Percentiles rank a stretch among this genome's conserved stretches.
phyloP scores from a whole-genome alignment of 2,329 filamentous ascomycete genomes.

The Periconia sp. region DNA sequence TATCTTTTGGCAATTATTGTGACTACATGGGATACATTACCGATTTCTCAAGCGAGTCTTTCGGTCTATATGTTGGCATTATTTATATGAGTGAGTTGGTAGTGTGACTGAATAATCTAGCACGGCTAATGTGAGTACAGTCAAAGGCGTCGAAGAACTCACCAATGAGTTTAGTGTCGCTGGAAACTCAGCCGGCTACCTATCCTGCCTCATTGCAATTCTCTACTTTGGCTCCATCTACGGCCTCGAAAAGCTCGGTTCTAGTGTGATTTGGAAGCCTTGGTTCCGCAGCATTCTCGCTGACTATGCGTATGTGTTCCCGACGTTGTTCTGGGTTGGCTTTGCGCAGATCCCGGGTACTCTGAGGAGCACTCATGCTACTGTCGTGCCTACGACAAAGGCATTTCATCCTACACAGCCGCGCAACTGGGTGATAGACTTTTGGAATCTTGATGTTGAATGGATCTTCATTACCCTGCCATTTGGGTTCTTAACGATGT shows the following conservation, averaged over 20 bases:
- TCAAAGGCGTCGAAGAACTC: slow-evolving; percentile 64
- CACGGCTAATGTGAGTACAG: slow-evolving; percentile 28
- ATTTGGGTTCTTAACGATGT: slow-evolving; percentile 60
- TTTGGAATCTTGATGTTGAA: slow-evolving; percentile 59
- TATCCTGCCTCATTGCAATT: slow-evolving; percentile 58
- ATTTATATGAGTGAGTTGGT: slow-evolving; percentile 58
- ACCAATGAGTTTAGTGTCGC: slow-evolving; percentile 56
- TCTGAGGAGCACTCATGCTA: slow-evolving; percentile 50
- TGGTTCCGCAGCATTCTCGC: slow-evolving; percentile 54
- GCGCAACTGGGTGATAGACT: slow-evolving; percentile 58
- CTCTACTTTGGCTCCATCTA: slow-evolving; percentile 60
- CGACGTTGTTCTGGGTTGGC: slow-evolving; percentile 61
- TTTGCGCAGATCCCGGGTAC: slow-evolving; percentile 60
- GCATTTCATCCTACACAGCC: slow-evolving; percentile 57
- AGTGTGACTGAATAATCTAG: background rate
- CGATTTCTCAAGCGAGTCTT: slow-evolving; percentile 61
- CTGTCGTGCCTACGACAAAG: slow-evolving; percentile 50
- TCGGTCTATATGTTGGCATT: slow-evolving; percentile 63
- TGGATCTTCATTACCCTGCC: slow-evolving; percentile 62
- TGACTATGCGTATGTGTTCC: slow-evolving; percentile 57
- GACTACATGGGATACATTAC: slow-evolving; percentile 66
- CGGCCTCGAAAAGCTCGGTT: slow-evolving; percentile 56
- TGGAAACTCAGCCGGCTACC: slow-evolving; percentile 52
- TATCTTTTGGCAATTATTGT: slow-evolving; percentile 59
- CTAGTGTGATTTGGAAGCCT: slow-evolving; percentile 52